Conservation (phyloP, 2,329 filamentous ascomycete species). For the Cytospora chrysosperma region DNA sequence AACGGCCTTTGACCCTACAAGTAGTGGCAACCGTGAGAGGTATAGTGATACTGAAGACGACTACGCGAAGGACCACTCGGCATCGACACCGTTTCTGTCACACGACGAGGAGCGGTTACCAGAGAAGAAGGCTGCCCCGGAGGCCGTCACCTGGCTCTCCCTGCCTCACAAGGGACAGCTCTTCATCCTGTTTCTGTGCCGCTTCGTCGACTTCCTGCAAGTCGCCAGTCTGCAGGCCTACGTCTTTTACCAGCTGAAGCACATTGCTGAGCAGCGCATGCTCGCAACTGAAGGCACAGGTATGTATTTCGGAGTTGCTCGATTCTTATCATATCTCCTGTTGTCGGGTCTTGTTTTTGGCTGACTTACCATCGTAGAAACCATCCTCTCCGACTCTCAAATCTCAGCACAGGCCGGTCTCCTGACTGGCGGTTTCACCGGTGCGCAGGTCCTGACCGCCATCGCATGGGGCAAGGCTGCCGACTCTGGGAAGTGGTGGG, state of each 20-base stretch:
- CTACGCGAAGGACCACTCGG: slow-evolving; percentile 21
- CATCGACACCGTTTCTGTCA: slow-evolving; percentile 26
- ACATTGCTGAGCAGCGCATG: slow-evolving; percentile 44
- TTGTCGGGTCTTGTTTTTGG: not conserved
- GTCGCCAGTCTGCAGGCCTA: slow-evolving; percentile 69
- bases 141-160: slow-evolving; percentile 62
- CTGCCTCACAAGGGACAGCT: slow-evolving; percentile 71
- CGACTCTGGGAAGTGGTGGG: slow-evolving; percentile 48
- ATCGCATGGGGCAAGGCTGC: slow-evolving; percentile 70
- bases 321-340: too few species aligned
- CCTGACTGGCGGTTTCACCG: slow-evolving; percentile 69
- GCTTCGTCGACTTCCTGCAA: slow-evolving; percentile 71
- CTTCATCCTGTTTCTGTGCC: slow-evolving; percentile 65
- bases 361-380: slow-evolving; percentile 26
- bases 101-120: slow-evolving; percentile 20
- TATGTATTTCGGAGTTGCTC: too few species aligned
- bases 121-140: slow-evolving; percentile 14
- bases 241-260: slow-evolving; percentile 73
- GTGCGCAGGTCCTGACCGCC: slow-evolving; percentile 70
- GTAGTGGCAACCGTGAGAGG: slow-evolving; percentile 16
- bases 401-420: slow-evolving; percentile 70
- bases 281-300: slow-evolving; percentile 14
- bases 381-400: slow-evolving; percentile 49
- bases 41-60: slow-evolving; percentile 21
- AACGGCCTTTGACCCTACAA: slow-evolving; percentile 20